Percentiles rank a stretch among this genome's conserved stretches.
Conservation (phyloP, 1,139 yeast genomes). For the Saccharomyces hybrid region DNA sequence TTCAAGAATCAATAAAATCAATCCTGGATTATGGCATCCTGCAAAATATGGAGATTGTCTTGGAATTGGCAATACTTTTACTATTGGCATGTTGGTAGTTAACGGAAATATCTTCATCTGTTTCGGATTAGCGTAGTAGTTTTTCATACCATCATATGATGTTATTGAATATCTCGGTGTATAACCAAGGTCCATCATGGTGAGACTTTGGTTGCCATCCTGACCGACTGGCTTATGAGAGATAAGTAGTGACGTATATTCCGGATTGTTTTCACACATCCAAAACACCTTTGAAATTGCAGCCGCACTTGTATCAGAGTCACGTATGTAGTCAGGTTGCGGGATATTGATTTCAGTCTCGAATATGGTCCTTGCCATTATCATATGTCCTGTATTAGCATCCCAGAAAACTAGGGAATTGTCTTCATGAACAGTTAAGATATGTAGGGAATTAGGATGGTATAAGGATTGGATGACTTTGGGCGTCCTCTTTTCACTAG, state of each 20-base stretch:
- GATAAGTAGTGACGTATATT: constrained; percentile 63
- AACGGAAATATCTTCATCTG: constrained; percentile 49
- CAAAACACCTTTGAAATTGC: constrained; percentile 40
- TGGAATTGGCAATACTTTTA: constrained; percentile 46
- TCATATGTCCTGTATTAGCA: constrained; percentile 60
- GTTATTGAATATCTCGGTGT: constrained; percentile 76
- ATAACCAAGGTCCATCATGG: constrained; percentile 67
- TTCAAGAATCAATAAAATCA: constrained; percentile 50
- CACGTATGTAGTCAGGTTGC: constrained; percentile 22
- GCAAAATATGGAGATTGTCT: constrained; percentile 55
- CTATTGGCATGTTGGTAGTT: constrained; percentile 38
- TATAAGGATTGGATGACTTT: constrained; percentile 57
- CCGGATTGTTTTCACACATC: constrained; percentile 78
- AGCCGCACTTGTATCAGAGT: constrained; percentile 27
- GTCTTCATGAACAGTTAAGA: constrained; percentile 71
- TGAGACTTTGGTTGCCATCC: constrained; percentile 45
- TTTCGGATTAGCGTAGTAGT: constrained; percentile 62
- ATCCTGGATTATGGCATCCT: constrained; percentile 63
- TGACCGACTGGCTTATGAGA: constrained; percentile 50
- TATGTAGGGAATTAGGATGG: constrained; percentile 90
- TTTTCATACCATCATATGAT: constrained; percentile 75
- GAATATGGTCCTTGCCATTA: constrained; percentile 66
- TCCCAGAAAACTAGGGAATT: constrained; percentile 92
- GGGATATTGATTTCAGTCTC: constrained; percentile 61
- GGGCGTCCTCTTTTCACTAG: constrained; percentile 36